phyloP scores from a whole-genome alignment of 2,329 filamentous ascomycete species.

The Chaetomium olivaceum region DNA sequence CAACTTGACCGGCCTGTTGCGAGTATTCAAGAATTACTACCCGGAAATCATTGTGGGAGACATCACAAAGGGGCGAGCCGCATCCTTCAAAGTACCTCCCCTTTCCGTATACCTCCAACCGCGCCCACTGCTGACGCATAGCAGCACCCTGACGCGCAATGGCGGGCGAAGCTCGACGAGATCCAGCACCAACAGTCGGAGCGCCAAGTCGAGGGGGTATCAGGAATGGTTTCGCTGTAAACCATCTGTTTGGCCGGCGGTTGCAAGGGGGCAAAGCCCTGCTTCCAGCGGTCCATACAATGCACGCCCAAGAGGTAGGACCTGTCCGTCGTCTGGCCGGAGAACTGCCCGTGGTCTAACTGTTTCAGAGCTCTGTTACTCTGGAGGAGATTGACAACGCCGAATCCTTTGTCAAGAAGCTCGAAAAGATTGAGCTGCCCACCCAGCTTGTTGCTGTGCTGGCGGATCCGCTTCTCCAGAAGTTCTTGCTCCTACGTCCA shows the following conservation, averaged over 20 bases:
- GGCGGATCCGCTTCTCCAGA: slow-evolving; percentile 75
- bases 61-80: slow-evolving; percentile 59
- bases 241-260: slow-evolving; percentile 50
- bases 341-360: slow-evolving; percentile 23
- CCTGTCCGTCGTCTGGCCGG: background rate
- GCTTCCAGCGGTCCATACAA: slow-evolving; percentile 72
- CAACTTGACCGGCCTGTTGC: slow-evolving; percentile 69
- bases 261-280: slow-evolving; percentile 52
- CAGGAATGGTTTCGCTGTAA: slow-evolving; percentile 63
- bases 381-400: slow-evolving; percentile 78
- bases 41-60: slow-evolving; percentile 83
- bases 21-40: slow-evolving; percentile 89
- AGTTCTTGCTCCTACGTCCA: slow-evolving; percentile 67
- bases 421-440: slow-evolving; percentile 78
- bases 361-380: slow-evolving; percentile 57
- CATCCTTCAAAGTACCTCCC: slow-evolving; percentile 58
- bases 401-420: slow-evolving; percentile 65
- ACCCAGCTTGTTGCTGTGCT: slow-evolving; percentile 79
- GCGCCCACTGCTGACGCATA: slow-evolving; percentile 32
- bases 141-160: slow-evolving; percentile 73
- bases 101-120: background rate
- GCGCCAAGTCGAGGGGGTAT: slow-evolving; percentile 46
- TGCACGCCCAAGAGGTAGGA: slow-evolving; percentile 65
- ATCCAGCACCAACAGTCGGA: slow-evolving; percentile 61
- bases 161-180: slow-evolving; percentile 66